Evolutionary conservation across 345 rosid genomes (phyloP).

Genomic region (Luvunga scandens): DNA sequence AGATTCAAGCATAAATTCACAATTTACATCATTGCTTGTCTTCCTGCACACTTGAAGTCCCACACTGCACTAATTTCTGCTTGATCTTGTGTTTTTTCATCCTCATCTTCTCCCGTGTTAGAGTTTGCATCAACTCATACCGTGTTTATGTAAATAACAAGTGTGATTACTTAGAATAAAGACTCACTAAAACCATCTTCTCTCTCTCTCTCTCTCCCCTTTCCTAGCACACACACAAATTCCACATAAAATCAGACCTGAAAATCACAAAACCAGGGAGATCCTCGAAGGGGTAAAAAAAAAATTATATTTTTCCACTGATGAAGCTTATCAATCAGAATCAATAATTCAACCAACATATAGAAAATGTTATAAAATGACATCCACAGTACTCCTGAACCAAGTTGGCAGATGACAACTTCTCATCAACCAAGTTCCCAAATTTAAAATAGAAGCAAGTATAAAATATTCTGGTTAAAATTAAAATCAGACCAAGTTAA

Average conservation of each 20-base stretch:
- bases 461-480: background rate
- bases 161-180: background rate
- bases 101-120: constrained; percentile 1
- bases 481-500: background rate
- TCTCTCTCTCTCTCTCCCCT: background rate
- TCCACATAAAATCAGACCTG: background rate
- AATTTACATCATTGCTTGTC: constrained; percentile 36
- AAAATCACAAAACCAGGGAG: background rate
- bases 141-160: constrained; percentile 7
- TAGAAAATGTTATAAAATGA: background rate
- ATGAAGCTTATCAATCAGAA: background rate
- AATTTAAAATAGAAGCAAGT: background rate
- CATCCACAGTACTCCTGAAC: background rate
- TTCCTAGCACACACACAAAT: background rate
- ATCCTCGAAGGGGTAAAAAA: background rate
- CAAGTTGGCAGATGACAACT: background rate
- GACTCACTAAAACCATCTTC: background rate
- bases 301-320: background rate
- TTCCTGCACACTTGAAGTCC: constrained; percentile 27
- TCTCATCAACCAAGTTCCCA: background rate
- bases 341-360: background rate
- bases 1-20: constrained; percentile 42
- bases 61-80: constrained; percentile 29
- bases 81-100: constrained; percentile 14
- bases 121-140: constrained; percentile 13